These are phyloP conservation scores for Scedosporium aurantiacum DNA, from an alignment of 2,329 filamentous ascomycete species.

Conservation along the genomic window DNA sequence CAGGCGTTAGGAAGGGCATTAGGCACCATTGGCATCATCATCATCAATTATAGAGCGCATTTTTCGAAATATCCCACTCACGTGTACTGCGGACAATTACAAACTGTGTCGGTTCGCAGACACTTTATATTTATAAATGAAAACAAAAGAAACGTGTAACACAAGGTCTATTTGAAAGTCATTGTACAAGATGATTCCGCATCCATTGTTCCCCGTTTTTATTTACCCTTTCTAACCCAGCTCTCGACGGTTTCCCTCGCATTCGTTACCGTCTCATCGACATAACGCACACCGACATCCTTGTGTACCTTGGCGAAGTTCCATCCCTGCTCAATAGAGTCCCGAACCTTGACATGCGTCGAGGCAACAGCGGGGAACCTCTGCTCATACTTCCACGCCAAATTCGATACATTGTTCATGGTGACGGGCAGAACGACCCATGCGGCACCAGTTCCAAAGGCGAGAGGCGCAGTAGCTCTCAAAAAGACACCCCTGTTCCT, in stretches of 20 bases:
- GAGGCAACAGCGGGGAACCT: conserved; percentile 73
- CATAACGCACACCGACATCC: conserved; percentile 56
- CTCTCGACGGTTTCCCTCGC: conserved; percentile 69
- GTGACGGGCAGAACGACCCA: conserved; percentile 82
- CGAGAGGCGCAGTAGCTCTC: conserved; percentile 63
- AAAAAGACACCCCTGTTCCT: conserved; percentile 80
- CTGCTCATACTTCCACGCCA: conserved; percentile 90
- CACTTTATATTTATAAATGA: not conserved
- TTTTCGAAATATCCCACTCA: not conserved
- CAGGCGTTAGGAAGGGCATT: no score
- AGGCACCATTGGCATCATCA: no score
- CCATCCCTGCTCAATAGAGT: conserved; percentile 58
- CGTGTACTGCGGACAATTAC: not conserved
- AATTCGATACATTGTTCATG: conserved; percentile 74
- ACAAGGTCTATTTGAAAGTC: conserved; percentile 11
- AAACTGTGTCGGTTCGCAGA: not conserved
- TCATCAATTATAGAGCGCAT: no score
- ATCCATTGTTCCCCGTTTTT: conserved; percentile 17
- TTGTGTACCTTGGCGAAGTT: conserved; percentile 66
- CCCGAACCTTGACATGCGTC: conserved; percentile 62
- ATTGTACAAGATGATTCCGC: conserved; percentile 11
- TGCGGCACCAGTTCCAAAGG: conserved; percentile 71
- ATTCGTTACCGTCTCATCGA: conserved; percentile 70
- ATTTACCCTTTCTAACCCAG: conserved; percentile 87
- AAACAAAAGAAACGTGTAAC: conserved; percentile 11